Evolutionary conservation across 2,329 filamentous ascomycete species (phyloP), one percentile per base, ranked within the genome.

Genomic region (Ilyonectria destructans): DNA sequence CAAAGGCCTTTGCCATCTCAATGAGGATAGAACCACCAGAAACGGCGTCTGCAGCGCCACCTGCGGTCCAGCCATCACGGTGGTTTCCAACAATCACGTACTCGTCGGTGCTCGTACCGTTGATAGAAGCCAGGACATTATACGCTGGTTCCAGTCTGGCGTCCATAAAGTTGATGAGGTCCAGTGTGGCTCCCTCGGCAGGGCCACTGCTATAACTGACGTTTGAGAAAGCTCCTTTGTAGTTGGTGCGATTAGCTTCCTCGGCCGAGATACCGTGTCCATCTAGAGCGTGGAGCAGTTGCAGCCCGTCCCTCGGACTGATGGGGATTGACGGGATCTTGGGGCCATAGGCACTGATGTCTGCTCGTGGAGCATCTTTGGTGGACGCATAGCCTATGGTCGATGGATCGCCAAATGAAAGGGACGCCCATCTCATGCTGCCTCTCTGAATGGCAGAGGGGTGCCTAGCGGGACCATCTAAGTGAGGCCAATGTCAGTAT

Each of bases 51-150:
- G 83, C 84, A 1, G 86, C 86, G 4, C 86, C 86, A 6, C 86
- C 86, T 29, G 86, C 79, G 10, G 87, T 85, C 86, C 86, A 88
- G 0, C 86, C 86, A 75, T 88, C 86, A 12, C 86, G 82, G 66
- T 88, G 86, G 43, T 88, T 87, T 4, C 86, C 86, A 26, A 88
- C 80, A 31, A 88, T 77, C 17, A 87, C 77, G 6, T 85, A 84
- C 43, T 82, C 73, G 37, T 77, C 72, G 0, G 82, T 79, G 52
- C 82, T 80, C 1, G 79, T 84, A 23, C 75, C 78, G 60, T 86
- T 84, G 2, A 79, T 75, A 1, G 84, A 68, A 12, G 82, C 82
- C 52, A 85, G 81, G 29, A 83, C 80, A 67, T 82, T 79, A 69
- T 70, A 71, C 0, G 71, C 69, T 0, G 71, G 71, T 1, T 64